phyloP scores from a whole-genome alignment of 176 grass and related monocot species.

The Coix lacrymajobi region DNA sequence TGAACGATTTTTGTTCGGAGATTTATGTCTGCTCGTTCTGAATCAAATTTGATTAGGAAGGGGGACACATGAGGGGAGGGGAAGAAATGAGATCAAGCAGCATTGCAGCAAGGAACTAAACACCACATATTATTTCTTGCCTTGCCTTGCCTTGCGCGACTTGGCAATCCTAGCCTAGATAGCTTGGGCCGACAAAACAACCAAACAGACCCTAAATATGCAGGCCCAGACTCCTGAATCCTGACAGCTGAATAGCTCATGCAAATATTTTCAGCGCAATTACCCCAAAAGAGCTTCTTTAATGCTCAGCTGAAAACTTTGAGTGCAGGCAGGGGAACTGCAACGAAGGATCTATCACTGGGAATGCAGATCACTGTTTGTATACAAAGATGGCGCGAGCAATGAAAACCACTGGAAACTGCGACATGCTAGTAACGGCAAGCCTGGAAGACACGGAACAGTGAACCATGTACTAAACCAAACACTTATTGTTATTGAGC shows the following conservation, averaged over 20 bases:
- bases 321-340: not conserved
- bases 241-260: not conserved
- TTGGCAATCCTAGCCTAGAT: not conserved
- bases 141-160: no score
- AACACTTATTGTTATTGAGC: not conserved
- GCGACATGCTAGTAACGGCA: not conserved
- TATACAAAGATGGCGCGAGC: not conserved
- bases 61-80: no score
- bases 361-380: slow-evolving; percentile 20
- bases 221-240: not conserved
- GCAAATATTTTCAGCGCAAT: not conserved
- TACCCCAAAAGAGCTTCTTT: not conserved
- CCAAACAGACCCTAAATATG: not conserved
- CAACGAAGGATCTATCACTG: not conserved
- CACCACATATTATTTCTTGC: not conserved
- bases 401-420: not conserved
- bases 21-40: no score
- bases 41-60: no score
- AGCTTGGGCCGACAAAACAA: not conserved
- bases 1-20: no score
- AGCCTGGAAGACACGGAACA: not conserved
- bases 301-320: not conserved
- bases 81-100: no score
- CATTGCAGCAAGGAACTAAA: no score
- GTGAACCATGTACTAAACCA: not conserved